These are phyloP conservation scores for Xylaria longipes DNA, from an alignment of 495 filamentous ascomycete species.

Conservation along the genomic window DNA sequence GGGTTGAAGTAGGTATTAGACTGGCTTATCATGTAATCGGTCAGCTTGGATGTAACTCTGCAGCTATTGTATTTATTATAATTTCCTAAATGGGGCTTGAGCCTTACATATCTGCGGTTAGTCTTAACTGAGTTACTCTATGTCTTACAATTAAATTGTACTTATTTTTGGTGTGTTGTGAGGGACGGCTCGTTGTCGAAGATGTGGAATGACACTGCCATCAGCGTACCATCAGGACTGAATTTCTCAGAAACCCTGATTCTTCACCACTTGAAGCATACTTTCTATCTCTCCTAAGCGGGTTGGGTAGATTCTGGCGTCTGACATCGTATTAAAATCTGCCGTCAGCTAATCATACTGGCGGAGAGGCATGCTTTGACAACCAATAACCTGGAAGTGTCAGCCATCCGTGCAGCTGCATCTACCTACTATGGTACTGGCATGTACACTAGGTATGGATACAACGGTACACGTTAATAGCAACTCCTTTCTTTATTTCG, in stretches of 20 bases:
- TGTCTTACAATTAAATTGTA: background rate
- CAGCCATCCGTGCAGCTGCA: background rate
- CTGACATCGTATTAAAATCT: background rate
- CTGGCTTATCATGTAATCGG: background rate
- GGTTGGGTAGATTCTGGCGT: background rate
- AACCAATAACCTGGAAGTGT: background rate
- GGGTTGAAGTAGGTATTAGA: background rate
- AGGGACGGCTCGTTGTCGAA: background rate
- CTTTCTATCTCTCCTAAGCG: background rate
- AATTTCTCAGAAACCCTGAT: background rate
- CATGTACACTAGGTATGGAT: background rate
- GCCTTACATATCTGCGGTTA: background rate
- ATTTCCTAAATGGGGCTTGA: background rate
- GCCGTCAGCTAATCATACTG: slow-evolving; percentile 10
- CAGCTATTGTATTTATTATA: background rate
- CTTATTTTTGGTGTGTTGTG: background rate
- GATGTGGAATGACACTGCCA: background rate
- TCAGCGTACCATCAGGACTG: background rate
- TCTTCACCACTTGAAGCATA: background rate
- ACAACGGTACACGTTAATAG: background rate
- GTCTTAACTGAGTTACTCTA: background rate
- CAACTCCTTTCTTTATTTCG: background rate
- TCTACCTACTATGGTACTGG: too few species aligned
- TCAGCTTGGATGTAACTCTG: background rate
- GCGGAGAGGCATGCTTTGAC: background rate